Base-by-base conservation (phyloP, 2,329 filamentous ascomycete genomes). In the Cadophora gregata region DNA sequence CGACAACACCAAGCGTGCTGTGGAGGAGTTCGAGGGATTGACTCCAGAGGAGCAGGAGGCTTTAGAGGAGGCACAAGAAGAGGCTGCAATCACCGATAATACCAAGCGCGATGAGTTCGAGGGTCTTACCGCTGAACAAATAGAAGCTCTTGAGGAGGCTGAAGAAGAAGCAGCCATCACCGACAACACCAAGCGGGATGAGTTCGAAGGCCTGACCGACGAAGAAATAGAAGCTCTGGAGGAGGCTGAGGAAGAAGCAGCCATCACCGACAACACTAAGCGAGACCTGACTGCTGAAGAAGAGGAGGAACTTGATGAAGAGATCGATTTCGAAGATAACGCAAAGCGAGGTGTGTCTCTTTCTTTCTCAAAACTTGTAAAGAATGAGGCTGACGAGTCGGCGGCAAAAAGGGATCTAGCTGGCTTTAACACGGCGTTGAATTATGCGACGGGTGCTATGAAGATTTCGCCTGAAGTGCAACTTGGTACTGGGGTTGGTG, bases 401-500 rank as follows among this genome's bases (percentile, higher is more conserved):
- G 16, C 24, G 12, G 25, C 25, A 24, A n/a, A 58, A 50, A 59
- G 59, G 12, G 51, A 59, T 51, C 33, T 66, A 7, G 29, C 59
- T 29, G 51, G 59, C 6, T 66, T 63, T 38, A 66, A 66, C 21
- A 42, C 51, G 7, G 59, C 59, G 29, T 38, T 59, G 12, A 36
- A 27, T 1, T 67, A 31, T 58, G 79, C 80, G 38, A 76, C 80
- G 68, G 78, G 73, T 16, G 79, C 80, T 42, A 68, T 81, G 59
- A 76, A 73, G 48, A 80, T 78, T 69, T 76, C 77, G 5, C 79
- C 80, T 53, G 73, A 77, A 59, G 70, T 81, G 61, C 75, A 81
- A 70, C 77, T 81, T 45, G 79, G 79, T 50, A 81, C 79, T 62
- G 79, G 79, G 19, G 76, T 77, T 63, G 75, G 74, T 42, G 78